phyloP scores from a whole-genome alignment of 1,139 yeast genomes.

The Lodderomyces pseudojiufengensis region DNA sequence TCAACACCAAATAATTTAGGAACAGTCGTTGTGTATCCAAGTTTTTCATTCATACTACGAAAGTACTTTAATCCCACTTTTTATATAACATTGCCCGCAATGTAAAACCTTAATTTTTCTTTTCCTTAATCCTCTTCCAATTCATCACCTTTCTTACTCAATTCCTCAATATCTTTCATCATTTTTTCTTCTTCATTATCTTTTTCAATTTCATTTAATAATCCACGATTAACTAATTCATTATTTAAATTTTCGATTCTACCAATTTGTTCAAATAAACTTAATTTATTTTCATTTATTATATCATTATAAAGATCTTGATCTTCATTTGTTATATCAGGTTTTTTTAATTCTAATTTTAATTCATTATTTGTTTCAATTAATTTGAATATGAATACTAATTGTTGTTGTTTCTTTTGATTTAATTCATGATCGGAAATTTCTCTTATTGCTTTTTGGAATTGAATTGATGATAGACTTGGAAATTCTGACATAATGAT shows the following conservation, averaged over 20 bases:
- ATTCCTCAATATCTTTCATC: constrained; percentile 8
- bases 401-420: constrained; percentile 12
- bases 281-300: constrained; percentile 31
- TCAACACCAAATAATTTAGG: too few relatives aligned
- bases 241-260: constrained; percentile 21
- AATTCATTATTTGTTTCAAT: constrained; percentile 31
- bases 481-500: constrained; percentile 7
- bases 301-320: constrained; percentile 26
- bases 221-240: constrained; percentile 29
- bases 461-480: constrained; percentile 15
- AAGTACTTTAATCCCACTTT: too few relatives aligned
- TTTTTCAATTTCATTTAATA: constrained; percentile 12
- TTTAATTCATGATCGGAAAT: constrained; percentile 13
- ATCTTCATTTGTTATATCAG: constrained; percentile 19
- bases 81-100: too few relatives aligned
- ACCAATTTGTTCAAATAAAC: constrained; percentile 26
- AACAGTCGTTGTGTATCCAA: too few relatives aligned
- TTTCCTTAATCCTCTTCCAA: constrained; percentile 2
- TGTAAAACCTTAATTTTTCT: too few relatives aligned
- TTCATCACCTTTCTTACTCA: constrained; percentile 6
- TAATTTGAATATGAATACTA: constrained; percentile 19
- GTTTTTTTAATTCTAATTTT: constrained; percentile 22
- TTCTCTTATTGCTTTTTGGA: constrained; percentile 30
- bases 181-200: constrained; percentile 9
- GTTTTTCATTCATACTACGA: too few relatives aligned